phyloP scores from a whole-genome alignment of 2,329 filamentous ascomycete genomes.

The Aspergillus brasiliensis region DNA sequence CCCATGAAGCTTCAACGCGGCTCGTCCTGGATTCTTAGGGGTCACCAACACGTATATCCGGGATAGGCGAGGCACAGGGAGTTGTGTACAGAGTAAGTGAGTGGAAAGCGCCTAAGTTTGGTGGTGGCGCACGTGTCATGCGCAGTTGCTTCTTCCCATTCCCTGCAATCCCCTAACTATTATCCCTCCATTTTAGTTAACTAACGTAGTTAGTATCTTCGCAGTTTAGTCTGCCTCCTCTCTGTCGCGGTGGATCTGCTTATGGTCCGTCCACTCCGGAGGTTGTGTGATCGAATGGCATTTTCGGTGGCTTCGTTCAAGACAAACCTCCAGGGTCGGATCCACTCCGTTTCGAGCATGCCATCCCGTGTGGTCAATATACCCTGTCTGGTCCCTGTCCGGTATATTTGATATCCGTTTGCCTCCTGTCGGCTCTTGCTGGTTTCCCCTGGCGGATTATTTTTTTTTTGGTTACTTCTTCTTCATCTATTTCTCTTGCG shows the following conservation, averaged over 20 bases:
- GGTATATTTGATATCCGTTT: conserved; percentile 12
- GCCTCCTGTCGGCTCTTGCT: not conserved
- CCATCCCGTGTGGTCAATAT: conserved; percentile 19
- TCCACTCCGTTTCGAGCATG: conserved; percentile 23
- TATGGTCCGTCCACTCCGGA: conserved; percentile 8
- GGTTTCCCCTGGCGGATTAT: conserved; percentile 7
- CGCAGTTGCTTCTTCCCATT: conserved; percentile 1
- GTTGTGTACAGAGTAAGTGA: not conserved
- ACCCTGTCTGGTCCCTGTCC: conserved; percentile 14
- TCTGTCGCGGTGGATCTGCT: conserved; percentile 4
- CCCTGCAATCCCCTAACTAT: not conserved
- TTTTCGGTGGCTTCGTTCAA: conserved; percentile 12
- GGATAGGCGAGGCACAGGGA: not conserved
- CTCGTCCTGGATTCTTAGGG: conserved; percentile 7
- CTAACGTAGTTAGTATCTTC: not conserved
- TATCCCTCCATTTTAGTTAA: not conserved
- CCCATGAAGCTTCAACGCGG: not conserved
- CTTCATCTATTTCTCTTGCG: too few relatives aligned
- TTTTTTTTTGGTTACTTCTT: too few relatives aligned
- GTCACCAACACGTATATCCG: too few relatives aligned
- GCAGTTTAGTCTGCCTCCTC: not conserved
- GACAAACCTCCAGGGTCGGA: conserved; percentile 16
- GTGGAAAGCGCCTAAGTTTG: not conserved
- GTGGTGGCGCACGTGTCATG: conserved; percentile 15
- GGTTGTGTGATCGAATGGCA: conserved; percentile 15